Base-by-base conservation (phyloP, 2,329 filamentous ascomycete species). In the Talaromyces marneffei region DNA sequence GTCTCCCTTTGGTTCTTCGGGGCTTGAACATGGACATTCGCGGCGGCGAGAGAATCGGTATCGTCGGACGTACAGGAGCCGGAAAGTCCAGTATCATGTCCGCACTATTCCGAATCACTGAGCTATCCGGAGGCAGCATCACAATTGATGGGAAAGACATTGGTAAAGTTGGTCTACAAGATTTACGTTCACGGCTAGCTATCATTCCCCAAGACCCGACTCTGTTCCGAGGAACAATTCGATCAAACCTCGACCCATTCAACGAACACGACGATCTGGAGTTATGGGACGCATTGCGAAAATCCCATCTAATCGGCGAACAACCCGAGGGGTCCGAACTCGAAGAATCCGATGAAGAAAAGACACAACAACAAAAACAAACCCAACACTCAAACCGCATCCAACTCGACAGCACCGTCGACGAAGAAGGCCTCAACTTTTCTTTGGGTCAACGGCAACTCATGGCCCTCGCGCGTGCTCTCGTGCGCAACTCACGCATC, bases 341-440 rank as follows among this genome's bases (percentile, higher is more conserved):
- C 40, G 44, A 58, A 23, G 35, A 39, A 1, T 6, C 52, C 18
- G 52, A 35, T 20, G 52, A 55, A 37, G 40, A 57, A 37, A 46
- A 31, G 40, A n/a, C 20, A 12, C 27, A 42, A 4, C 55, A 57
- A 25, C 48, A 20, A 10, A 8, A 58, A 58, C 9, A 59, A 14
- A 55, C 54, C 5, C 57, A 64, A 20, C 44, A 20, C 16, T 37
- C 50, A 46, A 50, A 29, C n/a, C 86, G 89, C 60, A 89, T 96
- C 63, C 87, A 91, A 66, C 87, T 99, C 23, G 93, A 97, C 75
- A 88, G 84, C 16, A 71, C 85, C 1, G 93, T 97, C 2, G 92
- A 97, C 68, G 94, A 97, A 72, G 93, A 97, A 77, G 94, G 94
- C 0, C 83, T 96, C 64, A 97, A 97, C 76, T 97, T 96, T 80